Conservation (phyloP, 2,329 filamentous ascomycete species). For the Metarhizium humberi region DNA sequence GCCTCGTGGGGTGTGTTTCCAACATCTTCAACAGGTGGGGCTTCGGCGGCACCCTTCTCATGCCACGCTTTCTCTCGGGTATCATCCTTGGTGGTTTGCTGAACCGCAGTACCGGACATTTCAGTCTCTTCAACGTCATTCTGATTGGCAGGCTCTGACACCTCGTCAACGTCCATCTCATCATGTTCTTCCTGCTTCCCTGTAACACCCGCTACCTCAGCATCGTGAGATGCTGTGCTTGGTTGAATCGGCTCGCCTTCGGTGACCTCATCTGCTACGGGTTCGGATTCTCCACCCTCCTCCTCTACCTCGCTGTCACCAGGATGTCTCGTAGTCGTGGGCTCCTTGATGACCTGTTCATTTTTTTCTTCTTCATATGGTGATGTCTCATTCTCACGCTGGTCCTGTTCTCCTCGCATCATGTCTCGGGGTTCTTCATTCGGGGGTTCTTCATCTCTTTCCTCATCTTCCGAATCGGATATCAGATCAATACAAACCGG, state of each 20-base stretch:
- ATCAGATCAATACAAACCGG: slow-evolving; percentile 38
- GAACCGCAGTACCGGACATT: not conserved
- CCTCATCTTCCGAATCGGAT: slow-evolving; percentile 37
- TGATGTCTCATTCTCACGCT: slow-evolving; percentile 2
- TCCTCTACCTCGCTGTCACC: not conserved
- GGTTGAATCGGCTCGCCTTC: not conserved
- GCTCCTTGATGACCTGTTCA: not conserved
- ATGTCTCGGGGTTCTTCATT: not conserved
- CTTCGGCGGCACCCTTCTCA: not conserved
- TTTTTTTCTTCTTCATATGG: not conserved
- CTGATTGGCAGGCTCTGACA: not conserved
- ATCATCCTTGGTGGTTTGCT: not conserved
- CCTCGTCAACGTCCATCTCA: not conserved
- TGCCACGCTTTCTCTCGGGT: not conserved
- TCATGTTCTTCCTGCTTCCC: not conserved
- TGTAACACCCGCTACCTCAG: not conserved
- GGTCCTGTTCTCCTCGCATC: not conserved
- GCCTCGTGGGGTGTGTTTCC: not conserved
- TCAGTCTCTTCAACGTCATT: not conserved
- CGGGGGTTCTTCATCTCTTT: slow-evolving; percentile 14
- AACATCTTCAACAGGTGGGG: not conserved
- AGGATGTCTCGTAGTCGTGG: not conserved
- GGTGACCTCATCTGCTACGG: not conserved
- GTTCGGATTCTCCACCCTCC: not conserved
- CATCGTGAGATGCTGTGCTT: not conserved